Percentiles rank a stretch among this genome's conserved stretches.
Conservation (phyloP, 1,139 yeast genomes). For the Pneumocystis canis region DNA sequence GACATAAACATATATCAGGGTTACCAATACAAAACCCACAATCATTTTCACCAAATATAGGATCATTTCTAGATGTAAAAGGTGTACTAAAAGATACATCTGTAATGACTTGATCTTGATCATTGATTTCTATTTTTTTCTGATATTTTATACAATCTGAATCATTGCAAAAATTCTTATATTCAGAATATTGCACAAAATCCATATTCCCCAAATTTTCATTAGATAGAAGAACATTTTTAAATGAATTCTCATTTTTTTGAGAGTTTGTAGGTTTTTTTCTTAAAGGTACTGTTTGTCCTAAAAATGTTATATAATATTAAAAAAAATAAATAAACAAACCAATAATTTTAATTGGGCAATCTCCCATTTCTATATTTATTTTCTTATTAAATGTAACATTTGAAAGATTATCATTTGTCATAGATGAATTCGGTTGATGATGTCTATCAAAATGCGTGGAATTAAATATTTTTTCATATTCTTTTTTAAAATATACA, state of each 20-base stretch:
- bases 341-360: not conserved
- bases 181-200: not conserved
- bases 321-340: not conserved
- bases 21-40: not conserved
- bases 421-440: not conserved
- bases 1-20: not conserved
- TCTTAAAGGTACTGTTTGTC: constrained; percentile 7
- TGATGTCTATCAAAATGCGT: constrained; percentile 4
- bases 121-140: not conserved
- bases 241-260: not conserved
- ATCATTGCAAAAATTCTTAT: not conserved
- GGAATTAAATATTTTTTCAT: constrained; percentile 15
- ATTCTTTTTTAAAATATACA: constrained; percentile 12
- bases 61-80: not conserved
- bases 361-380: not conserved
- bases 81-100: not conserved
- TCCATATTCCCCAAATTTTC: not conserved
- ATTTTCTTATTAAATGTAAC: not conserved
- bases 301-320: not conserved
- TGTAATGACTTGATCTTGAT: not conserved
- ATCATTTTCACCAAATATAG: not conserved
- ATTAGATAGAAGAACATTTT: not conserved
- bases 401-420: not conserved
- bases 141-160: not conserved
- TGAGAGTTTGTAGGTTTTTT: not conserved